phyloP scores from a whole-genome alignment of 2,329 filamentous ascomycete species.

The Oidium heveae region DNA sequence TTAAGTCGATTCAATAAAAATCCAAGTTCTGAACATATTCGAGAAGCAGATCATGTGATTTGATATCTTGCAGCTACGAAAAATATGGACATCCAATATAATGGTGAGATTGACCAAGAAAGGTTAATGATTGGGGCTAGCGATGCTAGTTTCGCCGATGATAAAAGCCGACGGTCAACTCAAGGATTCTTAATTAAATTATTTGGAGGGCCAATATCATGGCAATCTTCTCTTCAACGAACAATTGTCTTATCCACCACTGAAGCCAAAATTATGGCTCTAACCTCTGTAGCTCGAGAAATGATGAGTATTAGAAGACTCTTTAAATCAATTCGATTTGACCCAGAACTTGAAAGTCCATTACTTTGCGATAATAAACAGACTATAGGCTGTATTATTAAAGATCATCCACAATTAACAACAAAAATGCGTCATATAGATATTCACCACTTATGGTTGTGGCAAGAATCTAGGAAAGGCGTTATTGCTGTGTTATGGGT shows the following conservation, averaged over 20 bases:
- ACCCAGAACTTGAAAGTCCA: background rate
- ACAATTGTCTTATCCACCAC: background rate
- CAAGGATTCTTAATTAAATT: background rate
- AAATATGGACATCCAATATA: background rate
- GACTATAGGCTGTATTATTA: background rate
- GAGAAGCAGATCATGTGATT: background rate
- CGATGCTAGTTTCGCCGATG: background rate
- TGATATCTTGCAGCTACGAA: background rate
- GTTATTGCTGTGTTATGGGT: background rate
- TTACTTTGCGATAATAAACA: background rate
- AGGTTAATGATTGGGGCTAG: background rate
- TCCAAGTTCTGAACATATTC: background rate
- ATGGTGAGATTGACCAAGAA: background rate
- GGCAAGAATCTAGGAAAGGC: background rate
- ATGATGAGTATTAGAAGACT: background rate
- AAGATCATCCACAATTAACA: background rate
- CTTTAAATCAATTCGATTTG: background rate
- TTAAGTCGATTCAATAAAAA: background rate
- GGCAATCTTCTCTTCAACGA: background rate
- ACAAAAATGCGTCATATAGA: background rate
- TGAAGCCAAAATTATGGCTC: conserved; percentile 1
- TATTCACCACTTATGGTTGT: background rate
- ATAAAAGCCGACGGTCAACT: background rate
- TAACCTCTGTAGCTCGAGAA: background rate
- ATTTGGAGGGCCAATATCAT: background rate